phyloP scores from a whole-genome alignment of 306 rosid genomes.

The Pueraria montana region DNA sequence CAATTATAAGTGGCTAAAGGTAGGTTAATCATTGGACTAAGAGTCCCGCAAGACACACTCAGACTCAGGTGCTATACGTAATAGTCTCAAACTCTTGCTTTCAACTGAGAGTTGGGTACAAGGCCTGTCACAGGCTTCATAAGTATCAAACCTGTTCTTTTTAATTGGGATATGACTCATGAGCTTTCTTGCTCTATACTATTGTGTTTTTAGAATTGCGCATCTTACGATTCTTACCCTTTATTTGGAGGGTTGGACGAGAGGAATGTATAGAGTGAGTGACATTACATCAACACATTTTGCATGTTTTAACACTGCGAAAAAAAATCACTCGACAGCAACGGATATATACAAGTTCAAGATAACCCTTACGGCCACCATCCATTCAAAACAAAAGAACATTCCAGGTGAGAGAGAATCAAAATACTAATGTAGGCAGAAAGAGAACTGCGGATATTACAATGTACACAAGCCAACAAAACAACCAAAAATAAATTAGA shows the following conservation, averaged over 20 bases:
- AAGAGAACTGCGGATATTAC: conserved; percentile 39
- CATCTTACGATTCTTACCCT: neutral
- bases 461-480: conserved; percentile 50
- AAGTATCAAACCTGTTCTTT: neutral
- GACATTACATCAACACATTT: too few relatives aligned
- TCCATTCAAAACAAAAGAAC: conserved; percentile 9
- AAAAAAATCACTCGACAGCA: neutral
- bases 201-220: neutral
- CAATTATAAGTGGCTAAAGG: neutral
- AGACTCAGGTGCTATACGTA: neutral
- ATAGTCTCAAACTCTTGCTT: neutral
- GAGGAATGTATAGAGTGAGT: neutral
- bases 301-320: neutral
- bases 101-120: neutral
- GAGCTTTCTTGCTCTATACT: neutral
- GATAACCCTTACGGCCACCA: conserved; percentile 12
- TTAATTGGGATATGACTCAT: neutral
- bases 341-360: conserved; percentile 29
- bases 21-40: neutral
- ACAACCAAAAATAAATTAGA: conserved; percentile 26
- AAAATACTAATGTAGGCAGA: conserved; percentile 30
- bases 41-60: neutral
- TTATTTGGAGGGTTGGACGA: neutral
- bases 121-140: neutral
- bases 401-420: conserved; percentile 9